Evolutionary conservation across 768 basidiomycete species (phyloP), one percentile per base, ranked within the genome.

Genomic region (Omphalotus guepiniiformis): DNA sequence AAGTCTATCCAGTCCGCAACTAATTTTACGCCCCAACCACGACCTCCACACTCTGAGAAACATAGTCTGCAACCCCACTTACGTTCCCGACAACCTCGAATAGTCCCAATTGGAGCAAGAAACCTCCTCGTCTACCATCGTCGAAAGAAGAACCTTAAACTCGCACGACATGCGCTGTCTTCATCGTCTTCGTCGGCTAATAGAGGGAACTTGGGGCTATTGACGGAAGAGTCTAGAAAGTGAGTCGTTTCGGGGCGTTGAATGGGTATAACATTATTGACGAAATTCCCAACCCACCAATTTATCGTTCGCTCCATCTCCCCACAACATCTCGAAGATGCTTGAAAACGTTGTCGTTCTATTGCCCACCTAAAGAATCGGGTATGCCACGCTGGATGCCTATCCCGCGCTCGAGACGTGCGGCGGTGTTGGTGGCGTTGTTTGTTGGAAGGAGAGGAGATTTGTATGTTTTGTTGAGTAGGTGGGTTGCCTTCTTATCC

Each of bases 401-500:
- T 45, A 68, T 78, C 42, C 88, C 88, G 0, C 72, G 79, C 11
- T 74, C 78, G 6, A 66, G 76, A 41, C 74, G 77, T 43, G 85
- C 90, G 0, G 88, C 88, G 0, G 90, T 93, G 1, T 74, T 93
- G 8, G 85, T 93, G 1, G 88, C 89, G 9, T 58, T 95, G 40
- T 95, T 95, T 51, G 81, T 92, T 2, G 93, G 93, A 0, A 71
- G 92, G 6, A 72, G 74, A 25, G 92, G 93, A 4, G 89, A 94
- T 55, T 58, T 95, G 21, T 88, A 93, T 55, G 93, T 94, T 3
- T 60, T 93, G 25, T 73, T 94, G n/a, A 90, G 80, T 57, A 73
- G 83, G 89, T 88, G 58, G 57, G 85, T 70, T 13, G 29, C 9
- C 4, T 13, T 42, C 25, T 13, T n/a, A 11, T 22, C n/a, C 5